Evolutionary conservation across 306 rosid species (phyloP), one percentile per base, ranked within the genome.

Genomic region (Quercus berberidifolia): DNA sequence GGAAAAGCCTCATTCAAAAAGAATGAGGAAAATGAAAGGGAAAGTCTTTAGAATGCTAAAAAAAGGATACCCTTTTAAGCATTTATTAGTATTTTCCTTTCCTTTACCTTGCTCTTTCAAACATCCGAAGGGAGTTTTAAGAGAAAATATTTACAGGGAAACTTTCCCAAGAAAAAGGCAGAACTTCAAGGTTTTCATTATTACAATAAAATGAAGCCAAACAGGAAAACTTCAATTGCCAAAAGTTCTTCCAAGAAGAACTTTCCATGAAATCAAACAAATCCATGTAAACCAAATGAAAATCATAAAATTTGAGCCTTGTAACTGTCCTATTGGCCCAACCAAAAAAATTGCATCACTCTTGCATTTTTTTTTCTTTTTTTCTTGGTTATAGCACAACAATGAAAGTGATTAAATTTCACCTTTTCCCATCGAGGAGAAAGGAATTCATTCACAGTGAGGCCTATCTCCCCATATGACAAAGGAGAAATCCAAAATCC

Each of bases 401-500:
- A 28, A 26, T 20, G 17, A 30, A 2, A 64, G 41, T 15, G 1
- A 30, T 30, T 30, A 64, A 17, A 30, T 9, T 35, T 69, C 26
- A 78, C 81, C 86, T 75, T 75, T 46, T 82, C 55, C 86, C 86
- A 74, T 6, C 88, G 75, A 0, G 79, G 81, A 18, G 86, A 56
- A 3, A 63, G 79, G 35, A 85, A 85, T 71, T 85, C 88, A 31
- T 85, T 85, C 31, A 82, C 55, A 9, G 81, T 63, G 10, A 82
- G 15, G 64, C 81, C 88, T 60, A 81, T 78, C 41, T 85, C 83
- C 19, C 79, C 88, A 79, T 82, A 75, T 28, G 83, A 75, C 69
- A 85, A 28, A 21, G 86, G 86, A 54, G 79, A 85, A 23, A 71
- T 3, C 86, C 86, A 85, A 62, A 69, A 85, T 31, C 74, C 88